Evolutionary conservation across 2,329 filamentous ascomycete species (phyloP), one percentile per base, ranked within the genome.

Genomic region (Fusarium hostae): DNA sequence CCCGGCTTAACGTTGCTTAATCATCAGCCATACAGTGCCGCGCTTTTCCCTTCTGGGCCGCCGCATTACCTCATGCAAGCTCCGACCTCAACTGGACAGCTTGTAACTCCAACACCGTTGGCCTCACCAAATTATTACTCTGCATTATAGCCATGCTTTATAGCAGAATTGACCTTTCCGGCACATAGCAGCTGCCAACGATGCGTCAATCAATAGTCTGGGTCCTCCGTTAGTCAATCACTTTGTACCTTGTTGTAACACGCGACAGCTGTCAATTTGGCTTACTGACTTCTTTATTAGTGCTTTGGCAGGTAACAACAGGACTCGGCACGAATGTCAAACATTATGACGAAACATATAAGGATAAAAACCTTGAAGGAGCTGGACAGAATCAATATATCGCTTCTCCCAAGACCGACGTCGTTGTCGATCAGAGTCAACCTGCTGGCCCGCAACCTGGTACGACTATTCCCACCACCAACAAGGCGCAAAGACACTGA

Each of bases 291-390:
- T 61, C 34, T 51, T 48, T 68, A 28, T 56, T 72, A 86, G 84
- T 86, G 82, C 84, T 86, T 58, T 80, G 82, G 83, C 84, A 86
- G 84, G 80, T 78, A 50, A 76, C 78, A 56, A 76, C 78, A 56
- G 79, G 82, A 63, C 70, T 81, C 61, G 75, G 76, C 69, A 81
- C 82, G 39, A 80, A 84, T 62, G 79, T 80, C 44, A 82, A 84
- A 68, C 78, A 82, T 50, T 80, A 80, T 62, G 70, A 81, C 59
- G 75, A 80, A 28, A 76, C 74, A 13, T 71, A 79, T 8, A 72
- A 75, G 35, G 79, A 82, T 43, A 77, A 76, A 1, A 70, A 72
- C 15, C 63, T 77, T n/a, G 76, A 77, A 35, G 66, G 63, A 48
- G 66, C 69, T 35, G 71, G 76, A 6, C 72, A 77, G n/a, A 77